A percentile compares a stretch with the other conserved stretches of the same genome.
Evolutionary conservation across 352 stramenopile genomes (phyloP).

Genomic region (Pythium biforme): DNA sequence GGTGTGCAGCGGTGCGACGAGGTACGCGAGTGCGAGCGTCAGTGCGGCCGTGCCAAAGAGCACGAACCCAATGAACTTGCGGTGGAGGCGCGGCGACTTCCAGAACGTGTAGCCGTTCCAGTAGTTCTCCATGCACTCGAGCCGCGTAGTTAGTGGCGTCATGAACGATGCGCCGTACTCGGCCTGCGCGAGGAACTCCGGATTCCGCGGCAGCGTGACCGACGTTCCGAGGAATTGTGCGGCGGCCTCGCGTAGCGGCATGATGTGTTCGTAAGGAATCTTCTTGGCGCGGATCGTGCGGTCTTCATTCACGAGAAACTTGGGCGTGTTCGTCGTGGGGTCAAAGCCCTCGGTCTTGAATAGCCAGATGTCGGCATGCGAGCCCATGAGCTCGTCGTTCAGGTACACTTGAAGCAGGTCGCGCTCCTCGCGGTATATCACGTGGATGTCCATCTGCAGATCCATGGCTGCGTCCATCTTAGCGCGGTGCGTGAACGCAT

Average conservation of each 20-base stretch:
- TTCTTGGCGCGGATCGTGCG: constrained; percentile 66
- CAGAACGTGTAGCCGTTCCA: constrained; percentile 78
- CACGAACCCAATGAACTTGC: constrained; percentile 29
- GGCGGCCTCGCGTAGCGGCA: constrained; percentile 43
- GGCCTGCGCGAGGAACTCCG: constrained; percentile 52
- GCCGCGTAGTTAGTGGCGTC: constrained; percentile 63
- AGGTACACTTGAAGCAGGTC: constrained; percentile 72
- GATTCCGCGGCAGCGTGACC: constrained; percentile 54
- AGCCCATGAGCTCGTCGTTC: constrained; percentile 40
- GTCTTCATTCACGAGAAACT: constrained; percentile 71
- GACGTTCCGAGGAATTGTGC: constrained; percentile 53
- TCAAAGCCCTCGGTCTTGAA: constrained; percentile 55
- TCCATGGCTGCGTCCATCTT: constrained; percentile 45
- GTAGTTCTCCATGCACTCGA: constrained; percentile 83
- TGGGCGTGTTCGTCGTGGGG: constrained; percentile 22
- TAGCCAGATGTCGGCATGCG: constrained; percentile 80
- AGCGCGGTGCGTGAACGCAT: constrained; percentile 53
- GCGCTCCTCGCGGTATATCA: constrained; percentile 52
- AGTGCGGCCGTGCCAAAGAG: constrained; percentile 28
- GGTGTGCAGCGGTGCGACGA: neutral
- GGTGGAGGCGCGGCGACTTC: constrained; percentile 32
- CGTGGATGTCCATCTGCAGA: constrained; percentile 42
- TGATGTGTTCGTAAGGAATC: constrained; percentile 62
- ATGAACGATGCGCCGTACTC: constrained; percentile 75
- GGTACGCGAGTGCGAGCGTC: constrained; percentile 24